Base-by-base conservation (phyloP, 2,329 filamentous ascomycete species). In the Neonectria faginata region DNA sequence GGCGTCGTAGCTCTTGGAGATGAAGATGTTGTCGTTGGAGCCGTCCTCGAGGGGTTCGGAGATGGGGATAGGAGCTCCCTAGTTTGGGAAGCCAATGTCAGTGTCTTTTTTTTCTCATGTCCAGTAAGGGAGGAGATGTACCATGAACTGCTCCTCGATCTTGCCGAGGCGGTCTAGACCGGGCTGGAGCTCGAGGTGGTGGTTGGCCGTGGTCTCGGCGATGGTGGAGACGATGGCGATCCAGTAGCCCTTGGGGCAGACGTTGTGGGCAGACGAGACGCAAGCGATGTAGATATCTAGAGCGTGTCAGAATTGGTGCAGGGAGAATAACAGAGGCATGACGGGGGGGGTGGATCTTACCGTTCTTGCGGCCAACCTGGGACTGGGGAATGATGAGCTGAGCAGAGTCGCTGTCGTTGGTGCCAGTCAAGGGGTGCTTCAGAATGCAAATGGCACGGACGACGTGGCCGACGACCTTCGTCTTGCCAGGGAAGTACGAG, bases 191-290 rank as follows among this genome's bases (percentile, higher is more conserved):
- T 99, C 96, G 62, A 97, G 85, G 81, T 99, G 96, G 82, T 97
- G 94, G 87, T 99, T 98, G 70, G 92, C 90, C 66, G 90, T 84
- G 48, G 90, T 91, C 85, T 99, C 97, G 69, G 96, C 93, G 77
- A 99, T 97, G 65, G 96, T 99, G 52, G 94, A 97, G 70, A 99
- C 95, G 66, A 98, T 99, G 74, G 96, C 96, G 74, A 99, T 93
- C 86, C 97, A 99, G 88, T 97, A 98, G 66, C 95, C 95, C 88
- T 97, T 97, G 75, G 97, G 96, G 84, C 95, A 98, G 74, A 99
- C 97, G 75, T 97, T 98, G 85, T 99, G 97, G 41, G 94, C 93
- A 42, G 93, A 93, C 1, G 94, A 97, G 64, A 99, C 94, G 79
- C 96, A 92, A 62, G 96, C 95, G 77, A 99, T 91, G 86, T 99